Evolutionary conservation across 129 eudicot genomes (phyloP).

Genomic region (Deinandra increscens): DNA sequence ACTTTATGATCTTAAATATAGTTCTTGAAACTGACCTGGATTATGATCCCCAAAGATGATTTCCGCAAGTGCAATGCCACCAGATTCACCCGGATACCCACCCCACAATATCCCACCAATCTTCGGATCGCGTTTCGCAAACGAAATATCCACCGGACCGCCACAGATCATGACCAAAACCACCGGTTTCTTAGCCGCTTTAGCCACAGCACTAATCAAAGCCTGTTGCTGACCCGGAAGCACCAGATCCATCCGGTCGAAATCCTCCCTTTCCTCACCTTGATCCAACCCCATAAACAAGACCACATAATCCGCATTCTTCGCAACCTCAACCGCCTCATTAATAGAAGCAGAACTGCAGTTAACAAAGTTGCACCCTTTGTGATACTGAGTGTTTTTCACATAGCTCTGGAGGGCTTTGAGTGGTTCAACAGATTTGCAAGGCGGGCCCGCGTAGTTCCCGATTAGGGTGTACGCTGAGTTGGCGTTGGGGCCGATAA

Average conservation of each 20-base stretch:
- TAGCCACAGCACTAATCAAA: constrained; percentile 56
- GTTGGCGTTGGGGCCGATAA: constrained; percentile 87
- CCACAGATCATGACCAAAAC: constrained; percentile 82
- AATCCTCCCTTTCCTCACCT: constrained; percentile 67
- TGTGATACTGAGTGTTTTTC: constrained; percentile 32
- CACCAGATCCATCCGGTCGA: constrained; percentile 59
- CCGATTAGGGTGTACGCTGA: constrained; percentile 63
- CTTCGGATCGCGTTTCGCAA: constrained; percentile 68
- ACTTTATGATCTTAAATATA: background rate
- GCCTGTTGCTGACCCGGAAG: constrained; percentile 79
- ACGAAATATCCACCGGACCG: constrained; percentile 86
- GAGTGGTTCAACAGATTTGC: constrained; percentile 54
- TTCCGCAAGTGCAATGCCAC: constrained; percentile 79
- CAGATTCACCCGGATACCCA: constrained; percentile 97
- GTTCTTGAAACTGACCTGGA: constrained; percentile 57
- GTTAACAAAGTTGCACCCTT: constrained; percentile 63
- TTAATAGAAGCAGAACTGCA: constrained; percentile 47
- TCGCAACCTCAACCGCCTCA: constrained; percentile 56
- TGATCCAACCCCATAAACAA: constrained; percentile 96
- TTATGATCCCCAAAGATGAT: constrained; percentile 89
- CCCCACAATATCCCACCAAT: constrained; percentile 94
- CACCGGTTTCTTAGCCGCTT: constrained; percentile 70
- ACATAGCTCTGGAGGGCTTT: constrained; percentile 55
- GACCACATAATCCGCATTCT: constrained; percentile 64
- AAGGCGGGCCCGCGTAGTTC: constrained; percentile 91